Evolutionary conservation across 768 basidiomycete species (phyloP).

Genomic region (Auricularia auricula-judae): DNA sequence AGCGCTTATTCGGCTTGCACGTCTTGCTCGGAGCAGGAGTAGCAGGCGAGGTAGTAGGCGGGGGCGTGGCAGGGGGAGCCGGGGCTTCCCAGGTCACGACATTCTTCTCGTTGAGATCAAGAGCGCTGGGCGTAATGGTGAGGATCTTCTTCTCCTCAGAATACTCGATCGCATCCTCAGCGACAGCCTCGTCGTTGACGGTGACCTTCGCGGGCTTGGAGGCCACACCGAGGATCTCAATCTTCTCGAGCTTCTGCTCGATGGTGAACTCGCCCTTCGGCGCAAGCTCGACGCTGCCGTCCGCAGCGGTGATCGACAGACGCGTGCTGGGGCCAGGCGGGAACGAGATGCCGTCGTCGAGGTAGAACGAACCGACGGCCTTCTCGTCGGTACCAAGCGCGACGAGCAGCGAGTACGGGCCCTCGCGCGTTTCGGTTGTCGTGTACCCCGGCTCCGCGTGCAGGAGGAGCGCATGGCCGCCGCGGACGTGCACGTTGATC

Average conservation of each 20-base stretch:
- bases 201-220: slow-evolving; percentile 27
- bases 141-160: slow-evolving; percentile 28
- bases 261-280: slow-evolving; percentile 32
- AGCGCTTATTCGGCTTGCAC: too few relatives aligned
- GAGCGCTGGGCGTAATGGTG: slow-evolving; percentile 24
- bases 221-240: slow-evolving; percentile 48
- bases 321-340: neutral
- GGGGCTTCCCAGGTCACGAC: slow-evolving; percentile 23
- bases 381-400: neutral
- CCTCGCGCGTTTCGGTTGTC: neutral
- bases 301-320: neutral
- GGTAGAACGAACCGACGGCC: slow-evolving; percentile 1
- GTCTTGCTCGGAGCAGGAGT: too few relatives aligned
- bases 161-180: slow-evolving; percentile 27
- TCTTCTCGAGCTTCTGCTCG: slow-evolving; percentile 32
- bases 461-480: slow-evolving; percentile 16
- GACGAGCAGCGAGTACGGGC: slow-evolving; percentile 1
- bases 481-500: slow-evolving; percentile 21
- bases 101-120: slow-evolving; percentile 32
- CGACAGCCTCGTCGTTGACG: slow-evolving; percentile 25
- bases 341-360: slow-evolving; percentile 4
- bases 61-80: neutral
- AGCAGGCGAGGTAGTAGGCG: neutral
- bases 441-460: slow-evolving; percentile 9
- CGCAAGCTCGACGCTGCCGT: neutral